A percentile compares a stretch with the other conserved stretches of the same genome.
phyloP scores from a whole-genome alignment of 2,329 filamentous ascomycete genomes.

The Alternaria longipes region DNA sequence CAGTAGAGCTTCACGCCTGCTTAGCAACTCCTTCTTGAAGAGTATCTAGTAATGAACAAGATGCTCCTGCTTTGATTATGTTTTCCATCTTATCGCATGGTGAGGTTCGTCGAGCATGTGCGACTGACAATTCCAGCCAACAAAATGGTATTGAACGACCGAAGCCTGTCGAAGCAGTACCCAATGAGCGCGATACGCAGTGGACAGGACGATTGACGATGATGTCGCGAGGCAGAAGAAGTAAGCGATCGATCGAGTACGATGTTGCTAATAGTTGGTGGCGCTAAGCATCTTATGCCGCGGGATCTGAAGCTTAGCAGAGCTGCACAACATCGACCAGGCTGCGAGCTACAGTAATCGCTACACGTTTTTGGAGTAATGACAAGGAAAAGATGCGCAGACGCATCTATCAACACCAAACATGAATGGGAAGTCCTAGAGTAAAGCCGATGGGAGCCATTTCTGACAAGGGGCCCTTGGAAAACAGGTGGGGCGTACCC shows the following conservation, averaged over 20 bases:
- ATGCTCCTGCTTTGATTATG: background rate
- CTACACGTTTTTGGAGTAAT: background rate
- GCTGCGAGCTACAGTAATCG: background rate
- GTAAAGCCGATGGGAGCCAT: background rate
- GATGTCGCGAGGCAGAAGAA: conserved; percentile 9
- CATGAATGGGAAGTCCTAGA: background rate
- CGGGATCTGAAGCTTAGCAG: conserved; percentile 16
- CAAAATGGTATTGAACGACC: background rate
- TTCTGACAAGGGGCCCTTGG: background rate
- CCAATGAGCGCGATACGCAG: background rate
- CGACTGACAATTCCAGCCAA: background rate
- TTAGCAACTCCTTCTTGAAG: background rate
- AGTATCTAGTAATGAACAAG: background rate
- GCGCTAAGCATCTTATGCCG: conserved; percentile 13
- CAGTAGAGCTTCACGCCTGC: background rate
- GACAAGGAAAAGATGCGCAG: background rate
- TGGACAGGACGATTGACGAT: background rate
- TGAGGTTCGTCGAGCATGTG: background rate
- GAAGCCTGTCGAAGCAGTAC: background rate
- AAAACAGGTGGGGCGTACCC: conserved; percentile 18
- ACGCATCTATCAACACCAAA: conserved; percentile 1
- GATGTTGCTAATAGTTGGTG: conserved; percentile 12
- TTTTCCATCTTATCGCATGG: background rate
- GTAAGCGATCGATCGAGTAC: conserved; percentile 13
- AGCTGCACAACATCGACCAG: background rate